These are phyloP conservation scores for Trypanosoma congolense DNA, from an alignment of 208 protist genomes.

Conservation along the genomic window DNA sequence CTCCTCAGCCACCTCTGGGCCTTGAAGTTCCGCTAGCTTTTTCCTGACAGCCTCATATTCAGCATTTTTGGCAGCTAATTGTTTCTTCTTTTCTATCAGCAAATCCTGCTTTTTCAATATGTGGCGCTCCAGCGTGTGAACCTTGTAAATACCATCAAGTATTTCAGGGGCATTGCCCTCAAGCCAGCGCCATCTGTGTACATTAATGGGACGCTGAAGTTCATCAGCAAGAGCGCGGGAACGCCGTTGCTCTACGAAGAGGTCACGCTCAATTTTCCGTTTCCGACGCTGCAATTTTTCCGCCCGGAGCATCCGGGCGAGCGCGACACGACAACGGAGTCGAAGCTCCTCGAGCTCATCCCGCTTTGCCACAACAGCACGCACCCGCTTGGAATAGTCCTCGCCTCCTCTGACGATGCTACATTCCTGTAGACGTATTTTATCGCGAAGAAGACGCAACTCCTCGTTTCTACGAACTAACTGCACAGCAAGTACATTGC, in stretches of 20 bases:
- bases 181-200: slow-evolving; percentile 97
- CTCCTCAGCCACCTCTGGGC: slow-evolving; percentile 95
- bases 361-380: slow-evolving; percentile 87
- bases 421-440: slow-evolving; percentile 95
- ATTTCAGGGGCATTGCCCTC: slow-evolving; percentile 94
- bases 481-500: slow-evolving; percentile 95
- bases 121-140: slow-evolving; percentile 95
- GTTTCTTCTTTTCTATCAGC: slow-evolving; percentile 80
- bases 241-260: slow-evolving; percentile 89
- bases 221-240: slow-evolving; percentile 95
- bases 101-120: slow-evolving; percentile 95
- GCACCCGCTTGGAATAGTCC: slow-evolving; percentile 90
- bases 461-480: slow-evolving; percentile 97
- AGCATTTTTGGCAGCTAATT: slow-evolving; percentile 87
- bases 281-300: slow-evolving; percentile 88
- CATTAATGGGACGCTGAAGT: slow-evolving; percentile 96
- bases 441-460: slow-evolving; percentile 95
- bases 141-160: slow-evolving; percentile 96
- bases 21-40: slow-evolving; percentile 91
- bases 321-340: slow-evolving; percentile 81
- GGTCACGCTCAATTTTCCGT: slow-evolving; percentile 79
- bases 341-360: slow-evolving; percentile 90
- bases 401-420: slow-evolving; percentile 91
- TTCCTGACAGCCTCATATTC: slow-evolving; percentile 90
- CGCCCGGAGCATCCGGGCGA: slow-evolving; percentile 75